Percentiles rank a stretch among this genome's conserved stretches.
These are phyloP conservation scores for Ogataea methylovora DNA, from an alignment of 805 yeast species.

Conservation along the genomic window DNA sequence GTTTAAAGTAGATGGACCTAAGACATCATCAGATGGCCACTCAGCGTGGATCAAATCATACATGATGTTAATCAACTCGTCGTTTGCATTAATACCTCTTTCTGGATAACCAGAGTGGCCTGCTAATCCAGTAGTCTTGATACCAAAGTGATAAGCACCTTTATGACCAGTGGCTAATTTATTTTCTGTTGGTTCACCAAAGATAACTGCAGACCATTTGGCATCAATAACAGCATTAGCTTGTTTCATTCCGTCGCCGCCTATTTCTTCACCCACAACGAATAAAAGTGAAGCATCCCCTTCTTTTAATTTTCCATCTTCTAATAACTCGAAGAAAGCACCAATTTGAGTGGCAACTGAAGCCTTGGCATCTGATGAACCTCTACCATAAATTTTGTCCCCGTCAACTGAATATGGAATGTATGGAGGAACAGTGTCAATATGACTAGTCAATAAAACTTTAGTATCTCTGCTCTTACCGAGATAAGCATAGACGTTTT, in stretches of 20 bases:
- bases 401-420: constrained; percentile 43
- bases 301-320: constrained; percentile 29
- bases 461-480: constrained; percentile 37
- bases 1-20: constrained; percentile 58
- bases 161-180: constrained; percentile 67
- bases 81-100: constrained; percentile 56
- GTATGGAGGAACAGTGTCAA: constrained; percentile 69
- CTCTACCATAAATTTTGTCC: constrained; percentile 53
- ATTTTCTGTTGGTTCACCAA: constrained; percentile 72
- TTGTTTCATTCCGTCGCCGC: constrained; percentile 53
- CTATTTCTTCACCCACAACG: constrained; percentile 69
- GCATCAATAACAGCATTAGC: constrained; percentile 30
- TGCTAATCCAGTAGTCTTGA: constrained; percentile 47
- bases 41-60: constrained; percentile 33
- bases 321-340: constrained; percentile 41
- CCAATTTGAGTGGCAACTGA: constrained; percentile 57
- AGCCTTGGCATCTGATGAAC: constrained; percentile 65
- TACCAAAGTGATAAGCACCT: constrained; percentile 38
- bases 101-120: constrained; percentile 69
- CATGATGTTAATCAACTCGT: constrained; percentile 44
- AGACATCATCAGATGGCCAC: constrained; percentile 42
- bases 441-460: constrained; percentile 53
- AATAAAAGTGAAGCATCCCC: constrained; percentile 54
- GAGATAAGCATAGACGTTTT: constrained; percentile 51
- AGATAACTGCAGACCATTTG: constrained; percentile 53